Conservation (phyloP, 2,329 filamentous ascomycete genomes). For the Penicillium hordei region DNA sequence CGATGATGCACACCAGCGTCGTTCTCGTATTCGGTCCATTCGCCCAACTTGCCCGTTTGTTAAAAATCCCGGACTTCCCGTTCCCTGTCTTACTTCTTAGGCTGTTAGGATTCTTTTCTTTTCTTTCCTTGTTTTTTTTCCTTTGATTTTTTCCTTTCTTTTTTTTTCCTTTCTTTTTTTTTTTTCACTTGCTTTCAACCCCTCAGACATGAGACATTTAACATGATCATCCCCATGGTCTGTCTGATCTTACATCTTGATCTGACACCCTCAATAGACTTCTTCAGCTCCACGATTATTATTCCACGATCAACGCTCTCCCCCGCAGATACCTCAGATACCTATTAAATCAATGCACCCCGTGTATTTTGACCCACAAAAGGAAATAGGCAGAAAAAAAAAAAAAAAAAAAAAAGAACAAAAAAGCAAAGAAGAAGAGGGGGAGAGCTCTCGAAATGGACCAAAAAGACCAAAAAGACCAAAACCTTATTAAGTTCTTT, state of each 20-base stretch:
- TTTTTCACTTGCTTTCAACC: background rate
- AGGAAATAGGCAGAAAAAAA: background rate
- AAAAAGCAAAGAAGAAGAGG: background rate
- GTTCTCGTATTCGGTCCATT: constrained; percentile 5
- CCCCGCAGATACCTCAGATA: background rate
- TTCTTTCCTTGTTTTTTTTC: too few species aligned
- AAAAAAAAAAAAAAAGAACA: too few species aligned
- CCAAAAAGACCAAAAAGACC: background rate
- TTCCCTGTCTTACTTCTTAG: background rate
- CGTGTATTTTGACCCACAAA: background rate
- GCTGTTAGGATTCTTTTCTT: background rate
- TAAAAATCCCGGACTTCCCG: background rate
- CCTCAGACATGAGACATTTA: background rate
- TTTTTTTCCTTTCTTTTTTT: background rate
- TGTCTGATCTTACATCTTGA: background rate
- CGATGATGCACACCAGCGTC: background rate
- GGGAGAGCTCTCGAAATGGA: background rate
- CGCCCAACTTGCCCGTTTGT: background rate
- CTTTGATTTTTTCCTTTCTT: background rate
- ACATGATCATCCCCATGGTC: background rate
- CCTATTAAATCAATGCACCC: background rate
- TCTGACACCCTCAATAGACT: background rate
- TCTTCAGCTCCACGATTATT: background rate
- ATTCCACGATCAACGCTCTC: background rate
- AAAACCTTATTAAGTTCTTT: background rate